Conservation (phyloP, 73 alveolate genomes). For the Uronychia binucleata region DNA sequence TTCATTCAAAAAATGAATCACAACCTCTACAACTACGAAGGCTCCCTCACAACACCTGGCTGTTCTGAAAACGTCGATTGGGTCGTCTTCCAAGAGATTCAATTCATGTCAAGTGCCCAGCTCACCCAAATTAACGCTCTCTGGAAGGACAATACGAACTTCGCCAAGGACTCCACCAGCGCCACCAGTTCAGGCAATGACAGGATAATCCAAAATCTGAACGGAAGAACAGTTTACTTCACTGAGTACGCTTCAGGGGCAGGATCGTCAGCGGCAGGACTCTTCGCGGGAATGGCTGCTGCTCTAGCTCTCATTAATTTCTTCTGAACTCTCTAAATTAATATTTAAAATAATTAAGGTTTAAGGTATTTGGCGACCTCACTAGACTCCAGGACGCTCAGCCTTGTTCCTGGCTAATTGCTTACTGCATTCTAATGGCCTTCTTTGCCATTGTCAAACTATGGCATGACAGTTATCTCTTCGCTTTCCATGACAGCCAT, state of each 20-base stretch:
- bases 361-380: no score
- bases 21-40: conserved; percentile 53
- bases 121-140: conserved; percentile 42
- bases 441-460: no score
- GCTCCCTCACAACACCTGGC: conserved; percentile 88
- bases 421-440: no score
- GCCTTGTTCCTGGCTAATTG: no score
- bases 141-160: conserved; percentile 64
- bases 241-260: background rate
- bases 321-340: background rate
- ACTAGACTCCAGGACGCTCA: no score
- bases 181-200: background rate
- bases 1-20: background rate
- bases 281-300: background rate
- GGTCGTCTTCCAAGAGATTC: conserved; percentile 65
- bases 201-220: background rate
- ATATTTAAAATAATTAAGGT: no score
- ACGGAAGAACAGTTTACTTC: background rate
- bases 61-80: conserved; percentile 82
- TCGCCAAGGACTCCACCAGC: conserved; percentile 64
- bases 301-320: background rate
- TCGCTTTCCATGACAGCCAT: no score
- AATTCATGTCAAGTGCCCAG: conserved; percentile 55
- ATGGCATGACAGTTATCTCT: no score
- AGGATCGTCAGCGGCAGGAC: background rate